A percentile compares a stretch with the other conserved stretches of the same genome.
phyloP scores from a whole-genome alignment of 2,329 filamentous ascomycete genomes.

The Clarireedia monteithiana region DNA sequence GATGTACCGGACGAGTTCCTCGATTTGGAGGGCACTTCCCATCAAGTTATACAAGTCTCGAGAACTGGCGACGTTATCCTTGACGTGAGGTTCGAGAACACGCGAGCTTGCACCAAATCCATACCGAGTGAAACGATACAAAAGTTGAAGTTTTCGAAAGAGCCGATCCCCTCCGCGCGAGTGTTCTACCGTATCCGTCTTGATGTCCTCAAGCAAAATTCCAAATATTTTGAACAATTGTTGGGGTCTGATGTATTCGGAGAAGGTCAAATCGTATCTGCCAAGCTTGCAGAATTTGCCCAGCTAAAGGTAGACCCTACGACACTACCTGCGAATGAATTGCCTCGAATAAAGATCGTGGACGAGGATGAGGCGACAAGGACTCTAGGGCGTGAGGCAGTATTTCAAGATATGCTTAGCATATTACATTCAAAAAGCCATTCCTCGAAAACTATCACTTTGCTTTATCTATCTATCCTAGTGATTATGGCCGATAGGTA shows the following conservation, averaged over 20 bases:
- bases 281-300: constrained; percentile 42
- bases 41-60: constrained; percentile 42
- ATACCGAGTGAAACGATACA: constrained; percentile 40
- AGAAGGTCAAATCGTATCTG: constrained; percentile 50
- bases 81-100: constrained; percentile 57
- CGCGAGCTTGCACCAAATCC: constrained; percentile 41
- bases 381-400: constrained; percentile 49
- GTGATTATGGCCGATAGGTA: constrained; percentile 68
- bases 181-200: constrained; percentile 52
- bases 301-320: constrained; percentile 38
- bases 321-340: constrained; percentile 40
- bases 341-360: constrained; percentile 57
- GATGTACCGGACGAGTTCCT: constrained; percentile 11
- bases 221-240: constrained; percentile 63
- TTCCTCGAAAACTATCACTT: constrained; percentile 39
- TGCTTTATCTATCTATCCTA: constrained; percentile 54
- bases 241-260: constrained; percentile 53
- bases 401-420: constrained; percentile 60
- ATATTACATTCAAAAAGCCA: constrained; percentile 51
- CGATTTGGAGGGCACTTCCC: constrained; percentile 17
- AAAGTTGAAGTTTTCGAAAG: constrained; percentile 26
- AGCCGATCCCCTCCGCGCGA: constrained; percentile 20
- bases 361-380: constrained; percentile 63
- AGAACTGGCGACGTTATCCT: constrained; percentile 57
- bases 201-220: constrained; percentile 48